Percentiles rank a stretch among this genome's conserved stretches.
Evolutionary conservation across 2,329 filamentous ascomycete species (phyloP).

Genomic region (Fusarium temperatum): DNA sequence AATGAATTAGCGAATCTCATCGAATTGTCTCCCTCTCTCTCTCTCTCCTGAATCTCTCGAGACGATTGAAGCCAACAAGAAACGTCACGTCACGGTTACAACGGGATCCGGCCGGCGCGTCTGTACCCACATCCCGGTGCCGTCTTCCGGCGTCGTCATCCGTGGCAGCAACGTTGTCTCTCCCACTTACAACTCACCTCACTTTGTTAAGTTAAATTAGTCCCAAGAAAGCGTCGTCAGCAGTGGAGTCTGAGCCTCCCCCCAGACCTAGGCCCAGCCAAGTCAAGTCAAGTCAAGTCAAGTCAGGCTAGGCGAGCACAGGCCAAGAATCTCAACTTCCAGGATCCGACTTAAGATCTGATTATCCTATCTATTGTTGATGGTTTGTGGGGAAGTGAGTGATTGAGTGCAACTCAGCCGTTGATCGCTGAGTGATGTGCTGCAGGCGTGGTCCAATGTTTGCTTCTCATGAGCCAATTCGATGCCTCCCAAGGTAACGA

Average conservation of each 20-base stretch:
- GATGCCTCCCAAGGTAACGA: conserved; percentile 9
- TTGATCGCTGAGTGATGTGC: not conserved
- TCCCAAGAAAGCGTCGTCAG: conserved; percentile 32
- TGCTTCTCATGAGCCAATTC: not conserved
- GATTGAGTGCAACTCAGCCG: not conserved
- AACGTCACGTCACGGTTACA: conserved; percentile 12
- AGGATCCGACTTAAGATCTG: not conserved
- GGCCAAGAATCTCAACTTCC: conserved; percentile 2
- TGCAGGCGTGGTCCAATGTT: not conserved
- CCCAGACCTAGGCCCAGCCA: not conserved
- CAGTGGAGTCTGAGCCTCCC: conserved; percentile 22
- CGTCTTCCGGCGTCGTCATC: conserved; percentile 33
- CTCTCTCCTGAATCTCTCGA: conserved; percentile 1
- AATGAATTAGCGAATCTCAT: not conserved
- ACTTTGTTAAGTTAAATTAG: conserved; percentile 18
- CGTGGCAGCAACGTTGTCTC: not conserved
- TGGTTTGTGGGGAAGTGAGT: conserved; percentile 10
- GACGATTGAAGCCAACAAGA: not conserved
- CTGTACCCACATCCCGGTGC: conserved; percentile 35
- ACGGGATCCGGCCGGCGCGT: not conserved
- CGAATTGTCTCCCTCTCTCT: not conserved
- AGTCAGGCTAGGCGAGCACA: not conserved
- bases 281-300: not conserved
- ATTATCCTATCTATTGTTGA: not conserved
- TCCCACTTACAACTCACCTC: not conserved